Percentiles rank a stretch among this genome's conserved stretches.
These are phyloP conservation scores for Wickerhamiella nectarea DNA, from an alignment of 805 yeast species.

Conservation along the genomic window DNA sequence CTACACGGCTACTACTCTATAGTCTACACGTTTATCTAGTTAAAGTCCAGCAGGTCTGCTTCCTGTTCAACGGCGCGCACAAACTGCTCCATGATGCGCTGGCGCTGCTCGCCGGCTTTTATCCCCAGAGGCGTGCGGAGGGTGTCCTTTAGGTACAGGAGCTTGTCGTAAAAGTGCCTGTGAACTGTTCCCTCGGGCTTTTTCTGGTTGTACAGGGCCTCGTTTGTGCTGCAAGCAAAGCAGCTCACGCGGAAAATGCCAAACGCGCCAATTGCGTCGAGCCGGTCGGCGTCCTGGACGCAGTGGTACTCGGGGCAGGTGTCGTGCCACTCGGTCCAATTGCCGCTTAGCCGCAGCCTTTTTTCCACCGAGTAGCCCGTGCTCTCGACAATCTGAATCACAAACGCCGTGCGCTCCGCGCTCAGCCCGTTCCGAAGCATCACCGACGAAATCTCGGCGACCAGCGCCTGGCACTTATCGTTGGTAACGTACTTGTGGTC, in stretches of 20 bases:
- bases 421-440: constrained; percentile 14
- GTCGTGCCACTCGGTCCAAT: constrained; percentile 25
- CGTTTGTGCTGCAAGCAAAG: constrained; percentile 21
- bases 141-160: constrained; percentile 21
- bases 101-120: constrained; percentile 17
- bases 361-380: constrained; percentile 22
- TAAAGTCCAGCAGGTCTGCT: constrained; percentile 7
- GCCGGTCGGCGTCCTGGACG: constrained; percentile 30
- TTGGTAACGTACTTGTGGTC: constrained; percentile 23
- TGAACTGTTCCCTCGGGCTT: constrained; percentile 16
- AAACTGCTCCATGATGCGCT: constrained; percentile 18
- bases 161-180: constrained; percentile 25
- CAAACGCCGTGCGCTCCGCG: constrained; percentile 12
- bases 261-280: constrained; percentile 29
- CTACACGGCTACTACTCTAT: no score
- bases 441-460: constrained; percentile 8
- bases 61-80: constrained; percentile 15
- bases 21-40: no score
- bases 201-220: constrained; percentile 20
- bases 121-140: constrained; percentile 21
- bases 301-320: constrained; percentile 24
- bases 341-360: constrained; percentile 17
- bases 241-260: constrained; percentile 28
- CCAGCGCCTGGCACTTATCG: constrained; percentile 11
- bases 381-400: constrained; percentile 19